Percentiles rank a stretch among this genome's conserved stretches.
Conservation (phyloP, 352 stramenopile genomes). For the Globisporangium spiculum region DNA sequence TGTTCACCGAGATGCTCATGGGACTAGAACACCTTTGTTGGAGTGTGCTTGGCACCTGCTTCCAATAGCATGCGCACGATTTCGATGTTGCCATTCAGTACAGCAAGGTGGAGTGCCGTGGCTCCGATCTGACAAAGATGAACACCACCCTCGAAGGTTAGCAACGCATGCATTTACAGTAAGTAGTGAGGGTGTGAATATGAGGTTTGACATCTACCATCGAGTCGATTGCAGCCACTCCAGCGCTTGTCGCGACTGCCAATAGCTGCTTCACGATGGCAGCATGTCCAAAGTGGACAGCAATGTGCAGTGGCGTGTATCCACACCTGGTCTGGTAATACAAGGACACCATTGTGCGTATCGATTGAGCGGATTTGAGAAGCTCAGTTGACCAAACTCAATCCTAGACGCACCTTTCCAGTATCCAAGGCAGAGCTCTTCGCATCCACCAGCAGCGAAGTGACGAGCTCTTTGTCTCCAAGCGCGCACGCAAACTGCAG, state of each 20-base stretch:
- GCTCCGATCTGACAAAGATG: slow-evolving; percentile 33
- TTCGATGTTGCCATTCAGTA: slow-evolving; percentile 37
- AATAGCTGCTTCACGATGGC: slow-evolving; percentile 55
- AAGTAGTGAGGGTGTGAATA: background rate
- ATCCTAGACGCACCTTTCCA: slow-evolving; percentile 9
- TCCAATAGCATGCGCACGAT: slow-evolving; percentile 54
- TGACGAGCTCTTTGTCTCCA: slow-evolving; percentile 46
- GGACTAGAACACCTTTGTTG: slow-evolving; percentile 37
- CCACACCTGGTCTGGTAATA: slow-evolving; percentile 45
- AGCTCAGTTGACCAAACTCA: background rate
- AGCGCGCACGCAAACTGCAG: slow-evolving; percentile 77
- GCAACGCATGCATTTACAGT: background rate
- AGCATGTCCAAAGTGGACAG: slow-evolving; percentile 55
- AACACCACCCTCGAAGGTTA: background rate
- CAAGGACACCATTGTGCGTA: background rate
- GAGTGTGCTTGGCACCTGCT: slow-evolving; percentile 27
- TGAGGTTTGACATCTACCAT: background rate
- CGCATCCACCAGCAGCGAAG: slow-evolving; percentile 28
- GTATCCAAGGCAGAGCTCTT: slow-evolving; percentile 8
- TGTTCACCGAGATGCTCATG: background rate
- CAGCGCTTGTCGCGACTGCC: slow-evolving; percentile 11
- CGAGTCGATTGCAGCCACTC: slow-evolving; percentile 23
- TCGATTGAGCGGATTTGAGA: background rate
- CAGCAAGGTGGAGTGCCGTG: slow-evolving; percentile 63
- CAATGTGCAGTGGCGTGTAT: slow-evolving; percentile 70